phyloP scores from a whole-genome alignment of 257 asterid species.

The Solanum lycopersicoides region DNA sequence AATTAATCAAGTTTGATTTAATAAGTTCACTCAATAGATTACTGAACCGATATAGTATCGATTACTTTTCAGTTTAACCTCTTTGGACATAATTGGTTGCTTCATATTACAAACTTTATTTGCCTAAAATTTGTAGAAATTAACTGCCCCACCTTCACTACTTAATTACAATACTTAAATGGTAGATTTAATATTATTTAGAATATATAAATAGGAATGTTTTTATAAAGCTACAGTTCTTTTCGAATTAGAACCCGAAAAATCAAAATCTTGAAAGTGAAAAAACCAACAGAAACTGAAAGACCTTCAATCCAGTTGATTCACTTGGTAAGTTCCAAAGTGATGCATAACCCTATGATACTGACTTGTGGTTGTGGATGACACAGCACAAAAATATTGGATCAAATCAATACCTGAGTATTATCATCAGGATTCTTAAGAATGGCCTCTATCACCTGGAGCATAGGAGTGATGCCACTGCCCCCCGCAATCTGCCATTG shows the following conservation, averaged over 20 bases:
- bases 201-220: background rate
- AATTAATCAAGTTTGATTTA: background rate
- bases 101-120: background rate
- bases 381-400: background rate
- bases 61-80: background rate
- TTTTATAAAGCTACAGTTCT: background rate
- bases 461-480: constrained; percentile 95
- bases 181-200: background rate
- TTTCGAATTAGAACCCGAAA: background rate
- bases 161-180: background rate
- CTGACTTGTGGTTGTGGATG: background rate
- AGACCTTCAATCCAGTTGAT: background rate
- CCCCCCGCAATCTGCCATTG: constrained; percentile 87
- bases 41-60: background rate
- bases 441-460: constrained; percentile 85
- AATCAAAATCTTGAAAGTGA: background rate
- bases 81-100: background rate
- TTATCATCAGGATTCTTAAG: constrained; percentile 87
- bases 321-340: background rate
- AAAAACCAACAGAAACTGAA: background rate
- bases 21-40: background rate
- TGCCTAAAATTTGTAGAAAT: background rate
- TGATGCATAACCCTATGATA: background rate
- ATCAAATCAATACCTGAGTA: constrained; percentile 45
- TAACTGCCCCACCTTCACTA: background rate